These are phyloP conservation scores for Cercospora sojina DNA, from an alignment of 2,329 filamentous ascomycete species.

Conservation along the genomic window DNA sequence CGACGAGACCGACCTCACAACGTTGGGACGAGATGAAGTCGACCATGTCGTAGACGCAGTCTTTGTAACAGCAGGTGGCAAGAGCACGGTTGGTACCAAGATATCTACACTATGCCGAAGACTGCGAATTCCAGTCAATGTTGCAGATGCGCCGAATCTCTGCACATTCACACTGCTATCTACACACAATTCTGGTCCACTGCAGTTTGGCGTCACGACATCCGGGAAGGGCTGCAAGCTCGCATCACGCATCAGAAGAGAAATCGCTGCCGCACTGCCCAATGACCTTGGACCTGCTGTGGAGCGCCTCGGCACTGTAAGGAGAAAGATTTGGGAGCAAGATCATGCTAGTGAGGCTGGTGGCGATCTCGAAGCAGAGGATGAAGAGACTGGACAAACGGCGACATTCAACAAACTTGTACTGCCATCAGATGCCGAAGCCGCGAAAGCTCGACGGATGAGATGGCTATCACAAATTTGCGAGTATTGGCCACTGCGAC, in stretches of 20 bases:
- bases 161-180: constrained; percentile 90
- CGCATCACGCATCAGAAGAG: constrained; percentile 81
- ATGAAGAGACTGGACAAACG: constrained; percentile 70
- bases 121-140: constrained; percentile 87
- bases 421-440: constrained; percentile 68
- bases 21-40: constrained; percentile 76
- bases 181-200: constrained; percentile 82
- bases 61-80: constrained; percentile 69
- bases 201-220: constrained; percentile 94
- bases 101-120: constrained; percentile 74
- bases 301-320: constrained; percentile 69
- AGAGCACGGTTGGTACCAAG: constrained; percentile 52
- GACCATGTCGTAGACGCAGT: constrained; percentile 81
- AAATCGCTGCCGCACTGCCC: constrained; percentile 80
- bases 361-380: constrained; percentile 47
- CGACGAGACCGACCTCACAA: constrained; percentile 67
- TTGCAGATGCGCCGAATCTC: constrained; percentile 79
- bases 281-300: constrained; percentile 73
- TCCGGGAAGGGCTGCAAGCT: constrained; percentile 94
- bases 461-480: constrained; percentile 95
- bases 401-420: constrained; percentile 83
- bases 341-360: constrained; percentile 59
- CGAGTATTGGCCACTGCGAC: constrained; percentile 93
- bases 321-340: constrained; percentile 71
- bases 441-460: constrained; percentile 76